A percentile compares a stretch with the other conserved stretches of the same genome.
phyloP scores from a whole-genome alignment of 768 basidiomycete genomes.

The Lactifluus subvellereus region DNA sequence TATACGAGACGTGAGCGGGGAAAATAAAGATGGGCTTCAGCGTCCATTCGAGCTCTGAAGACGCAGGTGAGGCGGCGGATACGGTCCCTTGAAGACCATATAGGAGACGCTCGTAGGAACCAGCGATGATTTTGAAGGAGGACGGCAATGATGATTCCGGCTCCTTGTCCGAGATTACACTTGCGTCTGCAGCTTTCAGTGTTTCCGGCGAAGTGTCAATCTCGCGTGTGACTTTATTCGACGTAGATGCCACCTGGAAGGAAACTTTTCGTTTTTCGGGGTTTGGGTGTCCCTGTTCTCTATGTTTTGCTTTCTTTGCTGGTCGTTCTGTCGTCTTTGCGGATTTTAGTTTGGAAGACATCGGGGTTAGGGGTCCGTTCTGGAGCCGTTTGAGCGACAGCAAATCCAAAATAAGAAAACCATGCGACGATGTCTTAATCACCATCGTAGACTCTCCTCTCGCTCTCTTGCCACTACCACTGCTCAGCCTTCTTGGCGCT shows the following conservation, averaged over 20 bases:
- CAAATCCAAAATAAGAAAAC: neutral
- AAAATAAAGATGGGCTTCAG: constrained; percentile 90
- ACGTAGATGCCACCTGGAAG: neutral
- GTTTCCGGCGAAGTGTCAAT: no score
- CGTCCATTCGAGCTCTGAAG: constrained; percentile 31
- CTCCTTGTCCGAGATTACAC: constrained; percentile 18
- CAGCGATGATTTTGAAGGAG: constrained; percentile 82
- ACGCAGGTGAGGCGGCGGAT: constrained; percentile 30
- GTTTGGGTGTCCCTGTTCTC: constrained; percentile 1
- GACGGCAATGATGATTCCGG: constrained; percentile 35
- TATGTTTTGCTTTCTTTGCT: constrained; percentile 11
- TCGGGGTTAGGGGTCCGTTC: constrained; percentile 21
- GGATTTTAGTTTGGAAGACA: constrained; percentile 11
- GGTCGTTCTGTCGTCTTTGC: constrained; percentile 11
- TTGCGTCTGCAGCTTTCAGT: constrained; percentile 26
- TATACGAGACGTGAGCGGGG: constrained; percentile 91
- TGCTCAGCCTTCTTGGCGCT: constrained; percentile 8
- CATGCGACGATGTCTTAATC: constrained; percentile 19
- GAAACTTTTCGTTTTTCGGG: neutral
- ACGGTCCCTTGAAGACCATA: constrained; percentile 79
- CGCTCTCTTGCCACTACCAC: constrained; percentile 5
- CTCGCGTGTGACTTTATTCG: constrained; percentile 26
- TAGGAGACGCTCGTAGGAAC: constrained; percentile 94
- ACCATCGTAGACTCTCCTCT: neutral
- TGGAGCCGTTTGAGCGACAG: no score